phyloP scores from a whole-genome alignment of 2,329 filamentous ascomycete species.

The Claviceps paspali region DNA sequence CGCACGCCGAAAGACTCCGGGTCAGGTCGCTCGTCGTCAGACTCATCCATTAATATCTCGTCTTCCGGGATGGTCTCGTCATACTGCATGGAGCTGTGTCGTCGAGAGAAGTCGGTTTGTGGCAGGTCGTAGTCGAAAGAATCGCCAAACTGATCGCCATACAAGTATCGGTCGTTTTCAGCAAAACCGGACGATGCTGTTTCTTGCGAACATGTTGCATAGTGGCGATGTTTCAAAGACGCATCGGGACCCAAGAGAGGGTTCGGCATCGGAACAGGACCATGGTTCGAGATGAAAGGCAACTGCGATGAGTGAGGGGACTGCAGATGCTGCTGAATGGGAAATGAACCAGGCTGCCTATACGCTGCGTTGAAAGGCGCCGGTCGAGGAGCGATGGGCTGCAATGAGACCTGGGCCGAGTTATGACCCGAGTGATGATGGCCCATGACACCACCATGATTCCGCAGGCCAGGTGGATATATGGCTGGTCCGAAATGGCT shows the following conservation, averaged over 20 bases:
- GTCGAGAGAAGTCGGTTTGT: not conserved
- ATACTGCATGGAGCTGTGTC: not conserved
- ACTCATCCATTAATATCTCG: constrained; percentile 27
- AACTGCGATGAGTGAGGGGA: not conserved
- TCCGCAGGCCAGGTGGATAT: constrained; percentile 26
- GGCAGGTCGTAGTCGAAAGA: not conserved
- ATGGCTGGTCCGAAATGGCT: constrained; percentile 26
- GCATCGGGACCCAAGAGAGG: constrained; percentile 8
- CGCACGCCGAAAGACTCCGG: constrained; percentile 7
- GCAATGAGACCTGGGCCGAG: constrained; percentile 23
- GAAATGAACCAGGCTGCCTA: constrained; percentile 5
- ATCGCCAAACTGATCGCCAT: constrained; percentile 5
- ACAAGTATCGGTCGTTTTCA: constrained; percentile 5
- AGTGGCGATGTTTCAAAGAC: constrained; percentile 2
- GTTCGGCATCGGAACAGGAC: constrained; percentile 9
- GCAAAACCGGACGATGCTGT: not conserved
- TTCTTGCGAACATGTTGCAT: not conserved
- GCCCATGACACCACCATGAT: constrained; percentile 11
- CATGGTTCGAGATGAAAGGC: constrained; percentile 1
- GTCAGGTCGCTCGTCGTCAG: constrained; percentile 39
- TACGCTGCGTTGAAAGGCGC: constrained; percentile 15
- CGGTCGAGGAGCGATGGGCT: constrained; percentile 37
- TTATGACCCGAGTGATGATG: constrained; percentile 16
- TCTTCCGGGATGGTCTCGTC: constrained; percentile 2
- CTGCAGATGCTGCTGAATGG: constrained; percentile 2